Conservation (phyloP, 441 rosid genomes). For the Syzygium syzygioides region DNA sequence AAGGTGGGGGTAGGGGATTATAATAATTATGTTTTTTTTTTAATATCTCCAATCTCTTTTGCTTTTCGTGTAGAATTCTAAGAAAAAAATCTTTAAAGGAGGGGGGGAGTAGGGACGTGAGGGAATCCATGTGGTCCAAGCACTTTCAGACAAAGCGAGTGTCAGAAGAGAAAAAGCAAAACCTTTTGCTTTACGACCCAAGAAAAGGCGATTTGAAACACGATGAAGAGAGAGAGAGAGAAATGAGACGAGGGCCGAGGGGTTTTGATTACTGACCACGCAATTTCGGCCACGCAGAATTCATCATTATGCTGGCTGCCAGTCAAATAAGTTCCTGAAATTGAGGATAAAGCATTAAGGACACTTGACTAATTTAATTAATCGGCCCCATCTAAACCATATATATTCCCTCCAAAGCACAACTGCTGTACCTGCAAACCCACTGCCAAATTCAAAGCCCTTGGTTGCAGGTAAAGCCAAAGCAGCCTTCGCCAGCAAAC, state of each 20-base stretch:
- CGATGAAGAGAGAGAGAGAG: not conserved
- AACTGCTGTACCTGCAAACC: slow-evolving; percentile 62
- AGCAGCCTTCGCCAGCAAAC: no score
- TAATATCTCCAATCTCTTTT: not conserved
- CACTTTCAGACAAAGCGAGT: not conserved
- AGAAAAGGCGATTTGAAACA: not conserved
- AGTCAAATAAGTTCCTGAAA: slow-evolving; percentile 70
- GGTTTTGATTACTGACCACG: not conserved
- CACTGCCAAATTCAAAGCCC: slow-evolving; percentile 96
- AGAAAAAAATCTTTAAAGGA: not conserved
- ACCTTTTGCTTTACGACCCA: not conserved
- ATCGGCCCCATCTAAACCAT: not conserved
- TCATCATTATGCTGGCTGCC: slow-evolving; percentile 32
- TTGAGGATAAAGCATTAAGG: not conserved
- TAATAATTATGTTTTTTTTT: not conserved
- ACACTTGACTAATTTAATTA: not conserved
- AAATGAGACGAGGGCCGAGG: not conserved
- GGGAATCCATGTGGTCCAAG: not conserved
- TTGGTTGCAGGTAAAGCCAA: slow-evolving; percentile 98
- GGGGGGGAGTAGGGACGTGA: not conserved
- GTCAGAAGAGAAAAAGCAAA: not conserved
- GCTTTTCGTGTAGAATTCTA: not conserved
- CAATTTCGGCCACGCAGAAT: not conserved
- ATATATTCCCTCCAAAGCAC: not conserved
- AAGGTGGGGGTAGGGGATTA: not conserved